Base-by-base conservation (phyloP, 2,329 filamentous ascomycete species). In the Elsinoe ampelina region DNA sequence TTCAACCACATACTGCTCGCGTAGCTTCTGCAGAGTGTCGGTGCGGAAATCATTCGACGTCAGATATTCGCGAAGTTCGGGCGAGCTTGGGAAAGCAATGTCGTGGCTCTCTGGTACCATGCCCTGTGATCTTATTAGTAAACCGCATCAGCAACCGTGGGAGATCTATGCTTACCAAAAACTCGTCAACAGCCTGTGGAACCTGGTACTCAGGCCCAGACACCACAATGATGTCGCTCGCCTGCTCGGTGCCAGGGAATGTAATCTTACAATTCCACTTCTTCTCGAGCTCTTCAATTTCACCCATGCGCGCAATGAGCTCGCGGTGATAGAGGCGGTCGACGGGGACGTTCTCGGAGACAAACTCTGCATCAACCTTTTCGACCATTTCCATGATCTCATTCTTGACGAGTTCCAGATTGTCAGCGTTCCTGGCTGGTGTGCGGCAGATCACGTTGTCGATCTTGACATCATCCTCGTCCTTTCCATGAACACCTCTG, bases 381-480 rank as follows among this genome's bases (percentile, higher is more conserved):
- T 97, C 93, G 55, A 98, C 93, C 93, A 98, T 97, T 69, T 97
- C 93, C 77, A 98, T 84, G 67, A 98, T 98, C 75, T 98, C 93
- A 65, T 95, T 91, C 77, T 98, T 98, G 65, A 98, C 93, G 30
- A 95, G 81, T 70, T 98, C 93, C 50, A 98, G 77, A 65, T 93
- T 97, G 74, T 96, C 90, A 32, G 93, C 93, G 68, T 98, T 98
- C 60, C 93, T 87, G 61, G 93, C 93, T 50, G 93, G 93, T 0
- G 93, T 98, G 56, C 93, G 89, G 72, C 93, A 98, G 65, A 98
- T 96, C 64, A 98, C 93, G 69, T 98, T 97, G 75, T 98, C 93
- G 45, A 97, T 90, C 72, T 96, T 95, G 73, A 95, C 89, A 68
- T 98, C 93, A 68, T 98, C 93, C 67, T 98, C 93, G 68, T 97